These are phyloP conservation scores for Paxillus involutus DNA, from an alignment of 768 basidiomycete genomes.

Conservation along the genomic window DNA sequence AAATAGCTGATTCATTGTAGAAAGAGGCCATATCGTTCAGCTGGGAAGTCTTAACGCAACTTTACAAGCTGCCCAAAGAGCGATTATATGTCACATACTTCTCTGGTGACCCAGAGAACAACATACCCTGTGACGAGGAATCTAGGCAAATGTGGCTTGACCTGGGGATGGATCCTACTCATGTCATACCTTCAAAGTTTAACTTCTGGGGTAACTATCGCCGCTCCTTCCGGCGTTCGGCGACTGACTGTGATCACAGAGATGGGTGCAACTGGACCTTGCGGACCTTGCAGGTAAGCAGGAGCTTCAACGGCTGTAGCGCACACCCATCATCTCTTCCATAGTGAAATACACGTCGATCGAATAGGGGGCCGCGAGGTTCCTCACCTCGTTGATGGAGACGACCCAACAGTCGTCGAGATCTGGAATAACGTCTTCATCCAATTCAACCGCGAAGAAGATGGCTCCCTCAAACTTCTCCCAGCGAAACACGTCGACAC, in stretches of 20 bases:
- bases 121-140: conserved; percentile 86
- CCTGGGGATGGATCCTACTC: conserved; percentile 86
- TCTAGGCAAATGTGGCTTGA: conserved; percentile 85
- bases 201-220: conserved; percentile 92
- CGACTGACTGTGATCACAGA: conserved; percentile 49
- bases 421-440: conserved; percentile 99
- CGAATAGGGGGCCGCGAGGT: conserved; percentile 98
- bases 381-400: conserved; percentile 87
- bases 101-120: conserved; percentile 86
- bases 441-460: conserved; percentile 94
- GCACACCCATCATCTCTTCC: conserved; percentile 3
- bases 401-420: conserved; percentile 95
- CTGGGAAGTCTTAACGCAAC: conserved; percentile 90
- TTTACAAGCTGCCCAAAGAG: conserved; percentile 87
- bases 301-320: background rate
- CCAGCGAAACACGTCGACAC: conserved; percentile 98
- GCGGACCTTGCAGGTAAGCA: conserved; percentile 87
- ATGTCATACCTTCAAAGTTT: conserved; percentile 93
- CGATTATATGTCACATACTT: conserved; percentile 97
- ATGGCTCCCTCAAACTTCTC: conserved; percentile 74
- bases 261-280: conserved; percentile 98
- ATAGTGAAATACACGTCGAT: conserved; percentile 94
- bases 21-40: conserved; percentile 92
- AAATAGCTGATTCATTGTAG: conserved; percentile 38
- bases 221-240: background rate